These are phyloP conservation scores for Macrolepiota albuminosa DNA, from an alignment of 768 basidiomycete species.

Conservation along the genomic window DNA sequence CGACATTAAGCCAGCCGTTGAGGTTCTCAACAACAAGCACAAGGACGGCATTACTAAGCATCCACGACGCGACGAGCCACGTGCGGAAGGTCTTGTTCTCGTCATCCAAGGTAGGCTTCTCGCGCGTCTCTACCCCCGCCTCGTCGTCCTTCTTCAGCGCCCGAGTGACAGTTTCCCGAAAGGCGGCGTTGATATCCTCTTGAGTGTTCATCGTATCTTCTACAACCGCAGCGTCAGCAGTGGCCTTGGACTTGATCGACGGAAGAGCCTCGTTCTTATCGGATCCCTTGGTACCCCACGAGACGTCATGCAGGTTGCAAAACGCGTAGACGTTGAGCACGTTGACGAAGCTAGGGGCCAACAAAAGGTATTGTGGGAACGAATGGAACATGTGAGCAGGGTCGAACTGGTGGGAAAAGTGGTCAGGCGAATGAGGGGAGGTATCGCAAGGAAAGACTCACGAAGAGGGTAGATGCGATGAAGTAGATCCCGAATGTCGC, in stretches of 20 bases:
- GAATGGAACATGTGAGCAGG: conserved; percentile 90
- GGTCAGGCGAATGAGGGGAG: neutral
- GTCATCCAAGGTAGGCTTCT: conserved; percentile 75
- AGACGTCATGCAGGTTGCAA: conserved; percentile 93
- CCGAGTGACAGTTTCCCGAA: conserved; percentile 63
- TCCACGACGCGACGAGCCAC: conserved; percentile 71
- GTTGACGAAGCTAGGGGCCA: conserved; percentile 92
- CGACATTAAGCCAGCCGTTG: conserved; percentile 33
- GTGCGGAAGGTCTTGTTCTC: conserved; percentile 83
- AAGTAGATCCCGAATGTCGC: conserved; percentile 91
- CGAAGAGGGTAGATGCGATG: conserved; percentile 77
- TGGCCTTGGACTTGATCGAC: conserved; percentile 51
- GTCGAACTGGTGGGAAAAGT: conserved; percentile 62
- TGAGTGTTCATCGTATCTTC: conserved; percentile 70
- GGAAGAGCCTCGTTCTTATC: conserved; percentile 83
- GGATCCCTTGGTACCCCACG: conserved; percentile 93
- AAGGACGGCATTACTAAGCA: conserved; percentile 55
- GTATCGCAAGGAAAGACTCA: conserved; percentile 33
- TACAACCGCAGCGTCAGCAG: conserved; percentile 59
- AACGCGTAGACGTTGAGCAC: conserved; percentile 96
- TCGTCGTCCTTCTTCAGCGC: conserved; percentile 59
- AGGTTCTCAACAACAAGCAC: conserved; percentile 59
- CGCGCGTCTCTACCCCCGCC: conserved; percentile 31
- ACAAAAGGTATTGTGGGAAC: conserved; percentile 82
- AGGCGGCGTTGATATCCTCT: conserved; percentile 39